Conservation (phyloP, 495 filamentous ascomycete genomes). For the Lineolata rhizophorae region DNA sequence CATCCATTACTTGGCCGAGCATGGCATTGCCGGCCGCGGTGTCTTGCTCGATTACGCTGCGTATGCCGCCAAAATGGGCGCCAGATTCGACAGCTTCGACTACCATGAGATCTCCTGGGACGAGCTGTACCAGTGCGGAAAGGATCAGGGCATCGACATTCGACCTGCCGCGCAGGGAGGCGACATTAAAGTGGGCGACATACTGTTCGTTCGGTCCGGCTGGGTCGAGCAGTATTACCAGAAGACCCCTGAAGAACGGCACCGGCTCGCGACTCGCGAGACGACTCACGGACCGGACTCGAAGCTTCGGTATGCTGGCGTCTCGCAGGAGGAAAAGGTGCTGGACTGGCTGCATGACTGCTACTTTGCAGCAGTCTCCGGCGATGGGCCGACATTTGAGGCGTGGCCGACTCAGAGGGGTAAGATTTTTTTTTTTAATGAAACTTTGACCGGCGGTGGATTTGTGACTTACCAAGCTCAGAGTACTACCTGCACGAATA, state of each 20-base stretch:
- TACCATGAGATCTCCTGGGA: slow-evolving; percentile 35
- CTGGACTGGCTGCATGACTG: slow-evolving; percentile 43
- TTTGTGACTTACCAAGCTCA: too few species aligned
- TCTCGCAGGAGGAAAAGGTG: slow-evolving; percentile 32
- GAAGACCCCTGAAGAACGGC: slow-evolving; percentile 19
- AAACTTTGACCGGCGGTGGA: too few species aligned
- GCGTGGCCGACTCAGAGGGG: slow-evolving; percentile 30
- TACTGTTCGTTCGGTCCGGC: slow-evolving; percentile 45
- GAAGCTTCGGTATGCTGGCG: slow-evolving; percentile 28
- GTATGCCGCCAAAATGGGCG: slow-evolving; percentile 23
- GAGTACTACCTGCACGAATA: slow-evolving; percentile 34
- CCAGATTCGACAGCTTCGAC: slow-evolving; percentile 3
- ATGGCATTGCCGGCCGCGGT: slow-evolving; percentile 34
- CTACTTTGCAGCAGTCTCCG: slow-evolving; percentile 40
- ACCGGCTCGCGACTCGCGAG: slow-evolving; percentile 20
- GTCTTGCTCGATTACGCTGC: slow-evolving; percentile 33
- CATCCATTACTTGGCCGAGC: slow-evolving; percentile 25
- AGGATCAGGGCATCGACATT: slow-evolving; percentile 33
- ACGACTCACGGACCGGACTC: slow-evolving; percentile 19
- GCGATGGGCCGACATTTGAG: slow-evolving; percentile 39
- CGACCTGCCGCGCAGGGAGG: slow-evolving; percentile 28
- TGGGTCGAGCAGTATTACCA: slow-evolving; percentile 34
- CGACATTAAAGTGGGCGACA: slow-evolving; percentile 39
- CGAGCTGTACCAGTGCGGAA: slow-evolving; percentile 35
- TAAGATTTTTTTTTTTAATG: slow-evolving; percentile 1